Evolutionary conservation across 2,329 filamentous ascomycete genomes (phyloP), one percentile per base, ranked within the genome.

Genomic region (Alternaria longipes): DNA sequence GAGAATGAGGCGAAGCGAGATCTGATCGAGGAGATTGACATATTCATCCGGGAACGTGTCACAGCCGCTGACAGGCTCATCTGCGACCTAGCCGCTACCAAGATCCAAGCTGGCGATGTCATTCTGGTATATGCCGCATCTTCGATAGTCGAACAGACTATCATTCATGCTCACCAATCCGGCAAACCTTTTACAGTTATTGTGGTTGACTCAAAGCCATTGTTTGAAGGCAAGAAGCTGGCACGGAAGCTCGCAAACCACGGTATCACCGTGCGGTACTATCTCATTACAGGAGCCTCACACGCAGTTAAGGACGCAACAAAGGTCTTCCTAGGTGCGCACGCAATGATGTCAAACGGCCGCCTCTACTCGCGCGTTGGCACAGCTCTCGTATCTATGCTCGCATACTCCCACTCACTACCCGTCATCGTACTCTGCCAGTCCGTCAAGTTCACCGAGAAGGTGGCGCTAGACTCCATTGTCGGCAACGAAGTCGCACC

Each of bases 321-420:
- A 7, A 89, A 90, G 70, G 89, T 95, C 9, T 87, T 98, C 53
- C 84, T 99, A 1, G 94, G 93, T 12, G 76, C 94, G 5, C 94
- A 97, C 76, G 92, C 93, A 40, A 95, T 99, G 89, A 95, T 97
- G 81, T 94, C 92, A 69, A 98, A 98, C 79, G 95, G 95, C 8
- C 87, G 92, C 34, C 86, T 99, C 70, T 97, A 96, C 79, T 94
- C 91, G 5, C 89, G 93, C 20, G 89, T 93, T 9, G 95, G 95
- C 62, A 97, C 94, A 4, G 92, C 92, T 24, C 87, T 95, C 60
- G 86, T 98, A 9, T 94, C 94, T 18, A 91, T 95, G 83, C 89
- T 91, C 42, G 94, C 94, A 6, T 88, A 90, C 53, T 88, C 91
- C 58, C 84, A 89, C 20, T 89, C 90, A 59, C 87, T 94, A 38